A percentile compares a stretch with the other conserved stretches of the same genome.
Evolutionary conservation across 2,329 filamentous ascomycete genomes (phyloP).

Genomic region (Berkeleyomyces rouxiae): DNA sequence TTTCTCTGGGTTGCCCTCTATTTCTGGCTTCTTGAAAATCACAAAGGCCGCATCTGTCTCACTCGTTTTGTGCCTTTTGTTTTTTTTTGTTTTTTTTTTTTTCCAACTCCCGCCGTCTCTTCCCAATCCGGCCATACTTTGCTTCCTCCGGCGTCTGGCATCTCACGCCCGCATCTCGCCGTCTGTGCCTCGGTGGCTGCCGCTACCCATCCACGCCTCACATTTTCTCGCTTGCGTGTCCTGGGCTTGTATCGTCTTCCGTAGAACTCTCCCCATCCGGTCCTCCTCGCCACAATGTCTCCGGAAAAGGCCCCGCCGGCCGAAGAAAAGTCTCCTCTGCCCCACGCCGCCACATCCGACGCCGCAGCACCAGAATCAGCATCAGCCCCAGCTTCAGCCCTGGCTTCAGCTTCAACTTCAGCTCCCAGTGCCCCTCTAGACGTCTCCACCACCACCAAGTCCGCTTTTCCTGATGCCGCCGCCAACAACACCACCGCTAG

Average conservation of each 20-base stretch:
- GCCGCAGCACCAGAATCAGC: not conserved
- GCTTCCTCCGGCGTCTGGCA: not conserved
- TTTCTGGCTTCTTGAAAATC: not conserved
- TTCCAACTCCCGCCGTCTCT: not conserved
- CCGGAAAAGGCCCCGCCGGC: not conserved
- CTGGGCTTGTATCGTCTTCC: not conserved
- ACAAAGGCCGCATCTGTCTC: not conserved
- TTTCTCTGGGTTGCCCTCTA: not conserved
- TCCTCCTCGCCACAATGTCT: not conserved
- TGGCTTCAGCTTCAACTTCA: not conserved
- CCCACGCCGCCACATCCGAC: not conserved
- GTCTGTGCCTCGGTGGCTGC: too few species aligned
- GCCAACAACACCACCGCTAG: not conserved
- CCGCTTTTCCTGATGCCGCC: not conserved
- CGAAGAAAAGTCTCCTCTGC: not conserved
- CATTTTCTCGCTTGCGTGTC: not conserved
- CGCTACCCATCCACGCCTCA: too few species aligned
- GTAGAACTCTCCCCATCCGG: not conserved
- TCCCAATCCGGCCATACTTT: not conserved
- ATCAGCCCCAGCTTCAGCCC: not conserved
- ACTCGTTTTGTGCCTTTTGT: not conserved
- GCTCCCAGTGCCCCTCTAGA: not conserved
- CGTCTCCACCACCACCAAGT: too few species aligned
- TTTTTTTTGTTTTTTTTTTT: not conserved
- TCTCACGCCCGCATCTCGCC: too few species aligned